Percentiles rank a stretch among this genome's conserved stretches.
phyloP scores from a whole-genome alignment of 192 early-diverging fungal genomes.

The Linnemannia schmuckeri region DNA sequence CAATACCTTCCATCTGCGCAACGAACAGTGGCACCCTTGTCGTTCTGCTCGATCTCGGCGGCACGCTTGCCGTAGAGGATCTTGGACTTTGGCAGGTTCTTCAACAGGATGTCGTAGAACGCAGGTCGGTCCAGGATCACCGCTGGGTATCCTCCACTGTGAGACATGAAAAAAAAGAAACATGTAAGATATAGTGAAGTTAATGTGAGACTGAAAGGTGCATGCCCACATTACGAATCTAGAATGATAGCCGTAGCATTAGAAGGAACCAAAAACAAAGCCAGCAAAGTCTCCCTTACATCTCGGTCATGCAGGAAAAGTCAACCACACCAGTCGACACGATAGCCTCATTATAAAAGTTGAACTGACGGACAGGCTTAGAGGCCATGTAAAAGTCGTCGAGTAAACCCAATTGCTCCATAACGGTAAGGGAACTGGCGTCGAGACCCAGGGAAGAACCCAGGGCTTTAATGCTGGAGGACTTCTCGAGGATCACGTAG shows the following conservation, averaged over 20 bases:
- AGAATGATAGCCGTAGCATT: neutral
- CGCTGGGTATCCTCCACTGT: conserved; percentile 45
- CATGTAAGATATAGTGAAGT: neutral
- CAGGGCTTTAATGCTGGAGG: conserved; percentile 16
- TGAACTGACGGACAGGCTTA: conserved; percentile 48
- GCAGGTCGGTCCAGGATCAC: conserved; percentile 54
- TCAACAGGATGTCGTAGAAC: conserved; percentile 40
- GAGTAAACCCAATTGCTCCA: conserved; percentile 51
- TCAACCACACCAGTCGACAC: conserved; percentile 40
- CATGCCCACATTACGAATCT: neutral
- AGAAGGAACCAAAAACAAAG: neutral
- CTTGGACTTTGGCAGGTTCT: conserved; percentile 45
- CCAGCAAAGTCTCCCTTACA: conserved; percentile 20
- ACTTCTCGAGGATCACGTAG: conserved; percentile 50
- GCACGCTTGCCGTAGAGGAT: conserved; percentile 44
- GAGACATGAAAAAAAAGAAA: neutral
- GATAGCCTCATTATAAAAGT: conserved; percentile 51
- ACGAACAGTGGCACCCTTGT: conserved; percentile 29
- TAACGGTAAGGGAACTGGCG: conserved; percentile 32
- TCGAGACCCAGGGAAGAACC: conserved; percentile 51
- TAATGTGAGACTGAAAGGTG: neutral
- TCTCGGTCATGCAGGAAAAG: conserved; percentile 46
- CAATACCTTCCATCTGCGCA: conserved; percentile 51
- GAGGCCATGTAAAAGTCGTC: conserved; percentile 37
- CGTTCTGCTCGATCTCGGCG: conserved; percentile 28